Percentiles rank a stretch among this genome's conserved stretches.
Evolutionary conservation across 1,139 yeast genomes (phyloP).

Genomic region (Zygoascus hellenicus): DNA sequence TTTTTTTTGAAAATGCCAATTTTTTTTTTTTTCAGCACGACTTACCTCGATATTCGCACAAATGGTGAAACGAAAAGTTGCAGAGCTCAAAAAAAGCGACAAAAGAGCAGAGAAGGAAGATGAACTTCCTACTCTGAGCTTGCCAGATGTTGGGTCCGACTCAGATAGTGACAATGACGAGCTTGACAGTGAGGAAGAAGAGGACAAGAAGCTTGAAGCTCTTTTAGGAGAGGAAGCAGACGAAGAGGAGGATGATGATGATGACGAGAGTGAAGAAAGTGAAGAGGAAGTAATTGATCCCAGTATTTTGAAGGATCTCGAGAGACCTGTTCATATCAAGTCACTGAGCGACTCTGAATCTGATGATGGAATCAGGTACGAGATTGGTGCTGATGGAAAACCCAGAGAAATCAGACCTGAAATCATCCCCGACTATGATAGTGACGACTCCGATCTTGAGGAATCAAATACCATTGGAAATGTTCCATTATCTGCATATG

Average conservation of each 20-base stretch:
- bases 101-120: constrained; percentile 12
- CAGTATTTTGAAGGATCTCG: constrained; percentile 21
- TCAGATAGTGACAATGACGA: constrained; percentile 17
- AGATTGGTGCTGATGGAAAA: constrained; percentile 64
- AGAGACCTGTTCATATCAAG: constrained; percentile 16
- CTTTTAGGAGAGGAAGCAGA: constrained; percentile 23
- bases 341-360: constrained; percentile 21
- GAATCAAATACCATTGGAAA: constrained; percentile 87
- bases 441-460: constrained; percentile 88
- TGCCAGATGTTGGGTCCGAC: constrained; percentile 14
- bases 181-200: constrained; percentile 22
- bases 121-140: constrained; percentile 15
- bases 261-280: constrained; percentile 20
- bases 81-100: constrained; percentile 12
- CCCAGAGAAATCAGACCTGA: constrained; percentile 77
- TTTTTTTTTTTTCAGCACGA: neutral
- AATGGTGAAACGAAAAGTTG: constrained; percentile 20
- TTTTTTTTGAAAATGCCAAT: neutral
- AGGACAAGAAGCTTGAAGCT: constrained; percentile 24
- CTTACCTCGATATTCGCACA: neutral
- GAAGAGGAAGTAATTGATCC: constrained; percentile 23
- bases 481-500: constrained; percentile 87
- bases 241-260: constrained; percentile 18
- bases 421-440: constrained; percentile 85
- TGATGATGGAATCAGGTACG: constrained; percentile 25